Evolutionary conservation across 352 stramenopile species (phyloP).

Genomic region (Globisporangium camurandrum): DNA sequence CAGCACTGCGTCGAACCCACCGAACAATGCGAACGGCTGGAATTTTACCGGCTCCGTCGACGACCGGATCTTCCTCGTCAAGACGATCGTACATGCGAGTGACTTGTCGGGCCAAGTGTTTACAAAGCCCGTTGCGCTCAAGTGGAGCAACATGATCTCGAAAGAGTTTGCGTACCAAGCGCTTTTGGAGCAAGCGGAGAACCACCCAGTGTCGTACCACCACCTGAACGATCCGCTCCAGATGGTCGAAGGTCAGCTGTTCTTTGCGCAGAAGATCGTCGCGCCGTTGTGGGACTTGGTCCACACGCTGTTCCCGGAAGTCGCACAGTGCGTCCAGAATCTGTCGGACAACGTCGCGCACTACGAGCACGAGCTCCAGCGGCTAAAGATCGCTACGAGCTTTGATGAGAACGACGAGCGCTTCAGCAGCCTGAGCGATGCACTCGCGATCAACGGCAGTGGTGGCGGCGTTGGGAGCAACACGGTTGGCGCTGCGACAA

Average conservation of each 20-base stretch:
- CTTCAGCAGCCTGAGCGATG: constrained; percentile 3
- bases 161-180: constrained; percentile 87
- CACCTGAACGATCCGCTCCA: constrained; percentile 75
- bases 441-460: not conserved
- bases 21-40: constrained; percentile 34
- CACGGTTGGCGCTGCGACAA: too few species aligned
- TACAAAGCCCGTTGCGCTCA: constrained; percentile 80
- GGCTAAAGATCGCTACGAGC: constrained; percentile 38
- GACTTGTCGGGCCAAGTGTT: constrained; percentile 84
- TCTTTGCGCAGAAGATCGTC: constrained; percentile 83
- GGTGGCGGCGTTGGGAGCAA: not conserved
- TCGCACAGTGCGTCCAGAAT: constrained; percentile 59
- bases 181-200: constrained; percentile 71
- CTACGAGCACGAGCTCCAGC: constrained; percentile 72
- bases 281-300: constrained; percentile 70
- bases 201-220: constrained; percentile 73
- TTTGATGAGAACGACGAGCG: constrained; percentile 13
- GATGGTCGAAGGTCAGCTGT: constrained; percentile 83
- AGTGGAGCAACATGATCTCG: constrained; percentile 88
- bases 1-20: not conserved
- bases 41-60: constrained; percentile 59
- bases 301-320: constrained; percentile 66
- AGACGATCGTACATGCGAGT: constrained; percentile 79
- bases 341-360: constrained; percentile 69
- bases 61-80: constrained; percentile 81